Conservation (phyloP, 345 rosid species). For the Pistacia atlantica region DNA sequence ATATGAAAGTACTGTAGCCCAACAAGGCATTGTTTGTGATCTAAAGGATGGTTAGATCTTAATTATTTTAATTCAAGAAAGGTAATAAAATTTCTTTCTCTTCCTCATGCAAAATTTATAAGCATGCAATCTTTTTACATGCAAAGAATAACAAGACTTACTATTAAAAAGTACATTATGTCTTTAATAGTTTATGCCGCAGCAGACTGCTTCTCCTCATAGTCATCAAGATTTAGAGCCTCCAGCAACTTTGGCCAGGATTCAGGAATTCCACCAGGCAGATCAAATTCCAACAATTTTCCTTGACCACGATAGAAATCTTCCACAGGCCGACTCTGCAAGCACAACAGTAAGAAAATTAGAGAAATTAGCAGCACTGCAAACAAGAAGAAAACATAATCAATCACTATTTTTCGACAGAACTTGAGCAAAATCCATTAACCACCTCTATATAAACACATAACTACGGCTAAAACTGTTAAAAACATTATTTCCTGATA, state of each 20-base stretch:
- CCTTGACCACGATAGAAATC: slow-evolving; percentile 71
- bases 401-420: background rate
- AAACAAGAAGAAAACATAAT: background rate
- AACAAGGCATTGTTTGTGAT: slow-evolving; percentile 10
- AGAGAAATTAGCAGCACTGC: background rate
- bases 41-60: slow-evolving; percentile 3
- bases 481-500: background rate
- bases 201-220: slow-evolving; percentile 68
- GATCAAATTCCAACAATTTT: slow-evolving; percentile 75
- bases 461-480: background rate
- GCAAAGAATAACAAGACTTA: slow-evolving; percentile 54
- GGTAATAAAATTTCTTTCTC: slow-evolving; percentile 14
- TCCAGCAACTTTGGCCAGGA: slow-evolving; percentile 96
- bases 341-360: slow-evolving; percentile 15
- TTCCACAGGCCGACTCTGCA: slow-evolving; percentile 92
- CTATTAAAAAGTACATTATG: slow-evolving; percentile 31
- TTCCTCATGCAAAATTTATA: slow-evolving; percentile 51
- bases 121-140: slow-evolving; percentile 45
- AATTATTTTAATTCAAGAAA: slow-evolving; percentile 19
- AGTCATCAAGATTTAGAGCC: slow-evolving; percentile 81
- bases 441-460: background rate
- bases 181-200: slow-evolving; percentile 50
- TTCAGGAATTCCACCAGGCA: slow-evolving; percentile 95
- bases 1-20: slow-evolving; percentile 16
- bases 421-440: background rate